phyloP scores from a whole-genome alignment of 148 eudicot genomes.

The Silene uniflora region DNA sequence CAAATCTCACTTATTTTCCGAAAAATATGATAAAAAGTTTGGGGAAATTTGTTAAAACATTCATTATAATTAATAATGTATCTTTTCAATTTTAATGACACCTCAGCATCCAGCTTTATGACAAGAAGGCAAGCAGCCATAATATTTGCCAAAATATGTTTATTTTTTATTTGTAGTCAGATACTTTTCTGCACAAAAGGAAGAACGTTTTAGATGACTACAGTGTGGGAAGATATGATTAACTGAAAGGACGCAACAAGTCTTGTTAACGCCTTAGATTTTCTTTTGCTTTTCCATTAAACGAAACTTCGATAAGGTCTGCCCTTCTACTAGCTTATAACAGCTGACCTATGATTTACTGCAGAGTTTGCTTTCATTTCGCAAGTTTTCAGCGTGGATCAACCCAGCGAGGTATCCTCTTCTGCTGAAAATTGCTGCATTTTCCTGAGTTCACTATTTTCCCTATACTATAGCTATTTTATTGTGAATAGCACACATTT shows the following conservation, averaged over 20 bases:
- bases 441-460: not conserved
- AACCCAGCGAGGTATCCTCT: slow-evolving; percentile 72
- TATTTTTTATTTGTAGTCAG: not conserved
- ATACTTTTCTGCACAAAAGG: not conserved
- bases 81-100: not conserved
- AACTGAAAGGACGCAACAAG: not conserved
- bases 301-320: not conserved
- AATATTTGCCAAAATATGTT: not conserved
- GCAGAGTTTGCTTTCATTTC: slow-evolving; percentile 93
- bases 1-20: not conserved
- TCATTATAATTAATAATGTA: no score
- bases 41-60: no score
- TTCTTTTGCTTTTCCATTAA: not conserved
- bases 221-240: not conserved
- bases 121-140: not conserved
- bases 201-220: not conserved
- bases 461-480: not conserved
- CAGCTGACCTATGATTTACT: slow-evolving; percentile 1
- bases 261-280: not conserved
- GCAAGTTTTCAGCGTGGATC: slow-evolving; percentile 97
- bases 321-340: not conserved
- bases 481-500: not conserved
- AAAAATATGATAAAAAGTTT: not conserved
- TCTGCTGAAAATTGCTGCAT: not conserved
- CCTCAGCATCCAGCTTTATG: not conserved